Conservation (phyloP, 495 filamentous ascomycete species). For the Aspergillus nidulans region DNA sequence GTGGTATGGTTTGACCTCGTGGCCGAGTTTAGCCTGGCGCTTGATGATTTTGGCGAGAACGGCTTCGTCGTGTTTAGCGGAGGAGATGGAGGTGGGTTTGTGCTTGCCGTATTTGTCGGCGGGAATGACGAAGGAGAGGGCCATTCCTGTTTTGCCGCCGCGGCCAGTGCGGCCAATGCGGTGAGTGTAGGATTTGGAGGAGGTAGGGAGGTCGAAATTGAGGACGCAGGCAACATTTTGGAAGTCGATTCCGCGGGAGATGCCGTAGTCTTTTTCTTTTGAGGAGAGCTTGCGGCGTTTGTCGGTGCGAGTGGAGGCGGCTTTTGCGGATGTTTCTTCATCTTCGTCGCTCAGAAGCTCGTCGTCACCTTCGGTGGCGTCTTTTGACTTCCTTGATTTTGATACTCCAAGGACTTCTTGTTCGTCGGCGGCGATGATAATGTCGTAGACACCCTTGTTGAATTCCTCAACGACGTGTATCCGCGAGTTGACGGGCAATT, state of each 20-base stretch:
- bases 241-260: slow-evolving; percentile 95
- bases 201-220: slow-evolving; percentile 91
- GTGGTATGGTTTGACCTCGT: slow-evolving; percentile 79
- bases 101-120: slow-evolving; percentile 78
- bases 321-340: slow-evolving; percentile 10
- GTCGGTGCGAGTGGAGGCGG: slow-evolving; percentile 28
- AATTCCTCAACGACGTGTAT: slow-evolving; percentile 96
- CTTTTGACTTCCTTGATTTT: slow-evolving; percentile 26
- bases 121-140: slow-evolving; percentile 89
- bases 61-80: slow-evolving; percentile 75
- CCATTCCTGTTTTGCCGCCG: slow-evolving; percentile 86
- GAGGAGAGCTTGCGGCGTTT: slow-evolving; percentile 60
- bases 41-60: slow-evolving; percentile 69
- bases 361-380: slow-evolving; percentile 27
- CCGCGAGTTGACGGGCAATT: slow-evolving; percentile 86
- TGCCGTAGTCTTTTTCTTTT: slow-evolving; percentile 80
- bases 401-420: slow-evolving; percentile 69
- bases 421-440: slow-evolving; percentile 94
- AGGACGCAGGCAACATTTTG: slow-evolving; percentile 89
- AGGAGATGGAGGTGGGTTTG: slow-evolving; percentile 70
- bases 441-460: slow-evolving; percentile 93
- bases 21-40: slow-evolving; percentile 66
- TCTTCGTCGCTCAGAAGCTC: slow-evolving; percentile 34
- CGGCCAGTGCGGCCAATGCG: slow-evolving; percentile 91
- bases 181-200: slow-evolving; percentile 90